Evolutionary conservation across 352 stramenopile species (phyloP), one percentile per base, ranked within the genome.

Genomic region (Phytophthora rubi): DNA sequence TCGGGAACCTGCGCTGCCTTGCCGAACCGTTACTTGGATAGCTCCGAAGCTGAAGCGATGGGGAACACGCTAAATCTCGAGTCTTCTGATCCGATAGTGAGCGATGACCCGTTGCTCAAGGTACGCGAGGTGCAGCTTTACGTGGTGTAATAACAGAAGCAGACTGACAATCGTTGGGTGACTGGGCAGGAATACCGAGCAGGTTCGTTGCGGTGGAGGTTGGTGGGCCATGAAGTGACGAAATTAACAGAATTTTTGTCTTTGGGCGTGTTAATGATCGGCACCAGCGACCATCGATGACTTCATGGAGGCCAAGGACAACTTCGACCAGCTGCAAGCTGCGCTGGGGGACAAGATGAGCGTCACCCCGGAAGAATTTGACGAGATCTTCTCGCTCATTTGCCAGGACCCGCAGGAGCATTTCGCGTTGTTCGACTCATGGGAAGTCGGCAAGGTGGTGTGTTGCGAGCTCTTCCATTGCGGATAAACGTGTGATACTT

Each of bases 261-360:
- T 62, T 18, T 55, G 32, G 23, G 37, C 53, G 44, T 56, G 9
- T 65, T 44, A 26, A 51, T 44, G 33, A 30, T 18, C 6, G 2
- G 7, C 28, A 16, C 4, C 59, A 76, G 70, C 64, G 10, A 70
- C 70, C 0, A 57, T 76, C 13, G 66, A 75, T 1, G 82, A 90
- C 44, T 91, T 87, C 53, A 18, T 66, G 21, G 63, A 71, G 7
- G 80, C 83, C 4, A 88, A 89, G 37, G 76, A 84, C 15, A 90
- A 89, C 53, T 94, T 90, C 39, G 75, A 90, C 48, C 64, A 69
- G 33, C 76, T 94, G 2, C 84, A 92, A 59, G 77, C 72, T 8
- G 83, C 81, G 1, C 67, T 91, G 15, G 86, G 84, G 2, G 86
- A 94, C 77, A 89, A 91, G 63, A 94, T 91, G 86, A 87, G 84